phyloP scores from a whole-genome alignment of 2,329 filamentous ascomycete species.

The Phaeosphaeriaceae sp. region DNA sequence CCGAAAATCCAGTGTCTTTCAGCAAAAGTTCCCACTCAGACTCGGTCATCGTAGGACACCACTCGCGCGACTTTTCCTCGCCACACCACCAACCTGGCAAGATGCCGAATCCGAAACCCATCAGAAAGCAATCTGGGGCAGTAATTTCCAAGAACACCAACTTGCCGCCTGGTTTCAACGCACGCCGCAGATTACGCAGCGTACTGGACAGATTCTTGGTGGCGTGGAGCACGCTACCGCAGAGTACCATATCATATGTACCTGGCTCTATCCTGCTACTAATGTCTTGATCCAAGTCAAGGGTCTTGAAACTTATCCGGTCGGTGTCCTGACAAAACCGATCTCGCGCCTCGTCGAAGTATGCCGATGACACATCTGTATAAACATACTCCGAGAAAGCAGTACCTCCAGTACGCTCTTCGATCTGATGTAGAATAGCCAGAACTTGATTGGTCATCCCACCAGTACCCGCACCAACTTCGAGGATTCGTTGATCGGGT shows the following conservation, averaged over 20 bases:
- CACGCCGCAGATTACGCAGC: conserved; percentile 12
- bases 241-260: conserved; percentile 31
- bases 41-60: conserved; percentile 33
- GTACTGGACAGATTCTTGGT: conserved; percentile 10
- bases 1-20: conserved; percentile 36
- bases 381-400: not conserved
- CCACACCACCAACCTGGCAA: conserved; percentile 22
- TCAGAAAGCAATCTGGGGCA: not conserved
- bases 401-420: not conserved
- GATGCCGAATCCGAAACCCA: conserved; percentile 15
- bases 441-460: not conserved
- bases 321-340: not conserved
- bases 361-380: not conserved
- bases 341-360: not conserved
- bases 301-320: not conserved
- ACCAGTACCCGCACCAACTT: not conserved
- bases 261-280: conserved; percentile 4
- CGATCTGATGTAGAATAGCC: not conserved
- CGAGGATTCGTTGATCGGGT: not conserved
- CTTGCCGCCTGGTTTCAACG: conserved; percentile 23
- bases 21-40: conserved; percentile 43
- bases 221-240: conserved; percentile 40
- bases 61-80: conserved; percentile 24
- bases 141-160: conserved; percentile 16
- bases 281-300: not conserved